Evolutionary conservation across 768 basidiomycete species (phyloP).

Genomic region (Tulasnella sp.): DNA sequence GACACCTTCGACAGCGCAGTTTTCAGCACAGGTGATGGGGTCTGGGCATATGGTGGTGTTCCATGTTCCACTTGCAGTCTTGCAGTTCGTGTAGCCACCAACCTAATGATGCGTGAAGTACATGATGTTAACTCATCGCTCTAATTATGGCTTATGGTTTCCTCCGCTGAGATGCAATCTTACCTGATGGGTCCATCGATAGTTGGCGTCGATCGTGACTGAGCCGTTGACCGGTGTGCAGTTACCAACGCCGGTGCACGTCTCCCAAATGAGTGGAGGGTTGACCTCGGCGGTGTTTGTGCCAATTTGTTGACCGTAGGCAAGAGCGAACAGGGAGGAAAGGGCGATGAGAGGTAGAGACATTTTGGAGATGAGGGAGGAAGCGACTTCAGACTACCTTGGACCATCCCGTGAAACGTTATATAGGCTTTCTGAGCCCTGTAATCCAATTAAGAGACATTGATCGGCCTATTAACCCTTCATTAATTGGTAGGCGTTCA

Average conservation of each 20-base stretch:
- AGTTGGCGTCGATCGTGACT: constrained; percentile 18
- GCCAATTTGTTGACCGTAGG: constrained; percentile 35
- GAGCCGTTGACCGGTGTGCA: not conserved
- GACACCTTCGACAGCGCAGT: constrained; percentile 29
- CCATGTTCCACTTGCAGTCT: constrained; percentile 43
- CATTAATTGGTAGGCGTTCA: too few species aligned
- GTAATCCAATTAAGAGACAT: too few species aligned
- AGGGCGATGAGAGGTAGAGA: constrained; percentile 15
- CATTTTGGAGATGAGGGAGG: too few species aligned
- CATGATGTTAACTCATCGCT: too few species aligned
- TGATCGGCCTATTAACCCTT: too few species aligned
- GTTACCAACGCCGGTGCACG: constrained; percentile 33
- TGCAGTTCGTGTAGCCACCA: constrained; percentile 30
- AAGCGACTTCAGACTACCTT: too few species aligned
- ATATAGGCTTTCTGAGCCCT: too few species aligned
- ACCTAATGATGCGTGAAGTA: too few species aligned
- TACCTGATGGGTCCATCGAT: constrained; percentile 24
- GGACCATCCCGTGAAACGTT: too few species aligned
- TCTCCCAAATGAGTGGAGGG: constrained; percentile 35
- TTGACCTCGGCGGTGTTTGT: constrained; percentile 38
- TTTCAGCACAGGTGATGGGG: constrained; percentile 35
- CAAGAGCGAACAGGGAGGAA: constrained; percentile 1
- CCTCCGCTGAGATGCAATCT: not conserved
- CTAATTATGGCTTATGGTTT: not conserved
- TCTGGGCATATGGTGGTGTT: constrained; percentile 41